Base-by-base conservation (phyloP, 352 stramenopile species). In the Globisporangium polare region DNA sequence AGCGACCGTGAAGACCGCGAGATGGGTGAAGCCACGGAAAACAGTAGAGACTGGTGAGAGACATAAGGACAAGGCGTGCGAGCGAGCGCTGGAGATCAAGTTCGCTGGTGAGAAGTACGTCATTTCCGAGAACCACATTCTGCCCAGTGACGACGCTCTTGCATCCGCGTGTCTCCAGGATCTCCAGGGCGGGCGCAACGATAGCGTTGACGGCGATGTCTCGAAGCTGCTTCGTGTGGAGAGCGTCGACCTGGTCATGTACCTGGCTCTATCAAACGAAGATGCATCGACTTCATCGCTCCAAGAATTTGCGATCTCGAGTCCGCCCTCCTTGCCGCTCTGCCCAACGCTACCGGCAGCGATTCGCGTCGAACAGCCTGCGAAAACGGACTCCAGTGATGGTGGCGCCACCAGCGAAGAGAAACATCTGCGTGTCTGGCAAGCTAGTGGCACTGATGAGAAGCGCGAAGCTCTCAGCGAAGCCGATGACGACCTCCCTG, bases 51-150 rank as follows among this genome's bases (percentile, higher is more conserved):
- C 24, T 29, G 5, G 7, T 7, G 6, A 41, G 8, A 13, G 8
- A 33, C 5, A 33, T 0, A 15, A 12, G 8, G n/a, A 26, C 3
- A 20, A 8, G 26, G 4, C 8, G 8, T 51, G 57, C 45, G 24
- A 63, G 6, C 46, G 27, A 22, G 41, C 20, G 4, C 18, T 63
- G 22, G 20, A 47, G 22, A 18, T 63, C 10, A 26, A 33, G 46
- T 63, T 63, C 7, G 57, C 24, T 18, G 57, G 46, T 33, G 57
- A 63, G 35, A 13, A 12, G 33, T 63, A 51, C 47, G 8, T 39
- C 26, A 33, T 63, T 8, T 26, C 46, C 1, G 55, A 61, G 42
- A 42, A 20, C 4, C 15, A 46, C 27, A n/a, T 17, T 8, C 24
- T 22, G 2, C 13, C 26, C 3, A 33, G 10, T 9, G 50, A 56